Base-by-base conservation (phyloP, 2,329 filamentous ascomycete genomes). In the Xylogone sp. region DNA sequence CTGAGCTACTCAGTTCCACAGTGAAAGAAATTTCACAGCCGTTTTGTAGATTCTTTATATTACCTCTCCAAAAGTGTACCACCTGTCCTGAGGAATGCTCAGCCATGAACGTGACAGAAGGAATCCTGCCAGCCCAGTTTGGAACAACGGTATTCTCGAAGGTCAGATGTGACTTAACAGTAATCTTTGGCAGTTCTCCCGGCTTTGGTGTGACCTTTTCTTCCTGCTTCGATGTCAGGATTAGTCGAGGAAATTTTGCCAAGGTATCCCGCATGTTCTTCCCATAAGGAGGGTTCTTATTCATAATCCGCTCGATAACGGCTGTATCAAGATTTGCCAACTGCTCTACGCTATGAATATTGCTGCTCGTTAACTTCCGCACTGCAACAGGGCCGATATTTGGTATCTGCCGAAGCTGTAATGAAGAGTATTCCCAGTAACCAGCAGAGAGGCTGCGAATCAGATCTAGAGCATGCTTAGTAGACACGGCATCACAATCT, bases 201-300 rank as follows among this genome's bases (percentile, higher is more conserved):
- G 59, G 56, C 62, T 71, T 60, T 58, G 55, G 43, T 24, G 56
- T 54, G 52, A 62, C 22, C 46, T 48, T 55, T 3, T 54, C 53
- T 29, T 70, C 46, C 16, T 72, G 56, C 7, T 73, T 68, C 29
- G 71, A 63, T 12, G 67, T 61, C 31, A 83, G 54, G 1, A 61
- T 70, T 18, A 85, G 62, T 3, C 68, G 66, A 12, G 94, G 94
- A 60, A 97, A 97, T 0, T 77, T 75, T 1, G 78, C 79, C 9
- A 94, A 69, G 19, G 75, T 74, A 12, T 83, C 80, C 13, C 88
- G 71, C 42, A 95, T 65, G 42, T 85, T 86, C 43, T 81, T 77
- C 0, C 93, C 94, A 63, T 88, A 96, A 0, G 93, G 90, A 0
- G 91, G 89, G 58, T 96, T 90, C 49, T 87, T 86, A 56, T 84